Percentiles rank a stretch among this genome's conserved stretches.
Conservation (phyloP, 345 rosid genomes). For the Gossypium turneri region DNA sequence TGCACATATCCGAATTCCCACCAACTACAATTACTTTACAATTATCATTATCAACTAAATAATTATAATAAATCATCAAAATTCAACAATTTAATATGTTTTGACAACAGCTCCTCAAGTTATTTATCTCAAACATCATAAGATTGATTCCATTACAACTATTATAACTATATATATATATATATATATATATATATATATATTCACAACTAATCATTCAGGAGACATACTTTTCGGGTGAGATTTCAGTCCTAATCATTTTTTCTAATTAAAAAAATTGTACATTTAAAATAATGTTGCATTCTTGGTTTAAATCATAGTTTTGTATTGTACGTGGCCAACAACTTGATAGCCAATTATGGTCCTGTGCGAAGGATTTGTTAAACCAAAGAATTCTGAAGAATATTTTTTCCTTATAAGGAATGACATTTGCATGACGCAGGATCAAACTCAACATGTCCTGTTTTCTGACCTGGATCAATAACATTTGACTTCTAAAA, state of each 20-base stretch:
- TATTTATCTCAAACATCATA: no score
- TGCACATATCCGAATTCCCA: no score
- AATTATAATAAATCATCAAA: no score
- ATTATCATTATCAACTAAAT: no score
- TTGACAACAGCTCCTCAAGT: no score
- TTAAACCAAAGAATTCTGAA: not conserved
- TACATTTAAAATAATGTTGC: not conserved
- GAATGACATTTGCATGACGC: constrained; percentile 1
- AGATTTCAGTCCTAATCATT: no score
- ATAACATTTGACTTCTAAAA: not conserved
- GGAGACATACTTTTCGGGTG: not conserved
- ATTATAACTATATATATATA: no score
- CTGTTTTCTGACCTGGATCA: not conserved
- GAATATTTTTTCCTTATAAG: not conserved
- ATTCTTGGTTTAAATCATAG: not conserved
- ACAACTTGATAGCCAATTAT: not conserved
- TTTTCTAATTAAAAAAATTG: not conserved
- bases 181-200: no score
- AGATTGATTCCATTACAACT: no score
- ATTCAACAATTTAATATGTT: no score
- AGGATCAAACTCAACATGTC: not conserved
- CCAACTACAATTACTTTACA: no score
- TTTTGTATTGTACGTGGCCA: not conserved
- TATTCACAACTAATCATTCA: not conserved
- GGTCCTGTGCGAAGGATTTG: not conserved